Percentiles rank a stretch among this genome's conserved stretches.
These are phyloP conservation scores for Rutstroemia sp. DNA, from an alignment of 2,329 filamentous ascomycete genomes.

Conservation along the genomic window DNA sequence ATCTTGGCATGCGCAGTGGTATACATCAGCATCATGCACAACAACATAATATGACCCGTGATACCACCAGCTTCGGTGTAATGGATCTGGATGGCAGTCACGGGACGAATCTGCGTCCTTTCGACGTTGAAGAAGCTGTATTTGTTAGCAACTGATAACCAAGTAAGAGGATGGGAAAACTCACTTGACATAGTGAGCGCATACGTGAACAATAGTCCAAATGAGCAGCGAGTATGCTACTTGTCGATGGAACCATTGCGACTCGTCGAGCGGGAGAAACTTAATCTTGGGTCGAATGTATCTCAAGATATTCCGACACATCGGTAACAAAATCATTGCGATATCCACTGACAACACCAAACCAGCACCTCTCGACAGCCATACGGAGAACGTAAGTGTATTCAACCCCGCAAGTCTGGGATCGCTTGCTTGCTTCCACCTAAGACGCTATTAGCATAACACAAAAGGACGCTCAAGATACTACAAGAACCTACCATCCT, in stretches of 20 bases:
- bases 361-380: slow-evolving; percentile 91
- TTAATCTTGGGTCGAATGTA: slow-evolving; percentile 78
- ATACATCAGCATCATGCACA: slow-evolving; percentile 99
- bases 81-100: slow-evolving; percentile 82
- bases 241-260: slow-evolving; percentile 93
- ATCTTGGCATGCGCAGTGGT: slow-evolving; percentile 91
- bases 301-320: slow-evolving; percentile 86
- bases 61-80: slow-evolving; percentile 84
- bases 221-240: slow-evolving; percentile 82
- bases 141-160: slow-evolving; percentile 8
- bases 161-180: slow-evolving; percentile 26
- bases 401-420: slow-evolving; percentile 69
- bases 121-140: slow-evolving; percentile 91
- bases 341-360: slow-evolving; percentile 77
- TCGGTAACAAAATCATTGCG: slow-evolving; percentile 83
- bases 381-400: slow-evolving; percentile 77
- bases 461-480: background rate
- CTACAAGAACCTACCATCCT: slow-evolving; percentile 61
- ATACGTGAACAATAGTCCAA: slow-evolving; percentile 71
- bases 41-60: slow-evolving; percentile 92
- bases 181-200: slow-evolving; percentile 89
- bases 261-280: slow-evolving; percentile 92
- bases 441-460: slow-evolving; percentile 31
- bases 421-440: slow-evolving; percentile 72
- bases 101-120: slow-evolving; percentile 69